Conservation (phyloP, 495 filamentous ascomycete species). For the Penicillium bialowiezense region DNA sequence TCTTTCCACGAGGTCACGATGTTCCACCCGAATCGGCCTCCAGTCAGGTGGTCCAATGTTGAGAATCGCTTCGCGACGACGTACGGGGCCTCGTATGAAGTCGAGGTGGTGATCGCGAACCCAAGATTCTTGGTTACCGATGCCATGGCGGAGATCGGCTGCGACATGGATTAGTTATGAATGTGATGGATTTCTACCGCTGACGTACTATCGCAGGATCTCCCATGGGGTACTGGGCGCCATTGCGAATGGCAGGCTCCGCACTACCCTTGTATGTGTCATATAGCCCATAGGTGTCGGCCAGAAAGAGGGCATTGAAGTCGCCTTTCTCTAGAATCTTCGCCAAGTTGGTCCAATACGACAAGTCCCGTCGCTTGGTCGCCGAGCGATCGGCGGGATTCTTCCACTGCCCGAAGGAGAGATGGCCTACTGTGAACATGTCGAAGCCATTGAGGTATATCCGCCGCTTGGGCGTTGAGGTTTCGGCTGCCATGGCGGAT, state of each 20-base stretch:
- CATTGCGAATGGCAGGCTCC: slow-evolving; percentile 21
- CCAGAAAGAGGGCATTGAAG: slow-evolving; percentile 52
- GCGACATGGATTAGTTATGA: slow-evolving; percentile 16
- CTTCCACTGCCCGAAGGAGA: slow-evolving; percentile 20
- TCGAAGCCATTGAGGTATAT: slow-evolving; percentile 23
- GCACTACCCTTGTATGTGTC: slow-evolving; percentile 47
- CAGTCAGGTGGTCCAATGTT: slow-evolving; percentile 25
- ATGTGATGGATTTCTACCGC: not conserved
- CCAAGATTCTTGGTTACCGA: slow-evolving; percentile 26
- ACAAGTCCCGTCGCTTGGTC: slow-evolving; percentile 12
- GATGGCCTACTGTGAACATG: slow-evolving; percentile 21
- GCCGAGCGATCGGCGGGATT: slow-evolving; percentile 11
- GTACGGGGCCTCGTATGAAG: slow-evolving; percentile 48
- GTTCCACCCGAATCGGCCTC: not conserved
- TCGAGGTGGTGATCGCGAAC: slow-evolving; percentile 36
- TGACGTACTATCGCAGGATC: slow-evolving; percentile 21
- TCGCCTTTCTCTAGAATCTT: slow-evolving; percentile 22
- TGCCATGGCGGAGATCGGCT: slow-evolving; percentile 35
- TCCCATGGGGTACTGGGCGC: slow-evolving; percentile 49
- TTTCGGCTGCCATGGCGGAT: not conserved
- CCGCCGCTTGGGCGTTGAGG: slow-evolving; percentile 7
- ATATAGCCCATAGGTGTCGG: slow-evolving; percentile 48
- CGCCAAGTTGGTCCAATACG: slow-evolving; percentile 19
- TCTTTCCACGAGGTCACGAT: slow-evolving; percentile 35
- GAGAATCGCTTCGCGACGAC: slow-evolving; percentile 48